A percentile compares a stretch with the other conserved stretches of the same genome.
phyloP scores from a whole-genome alignment of 371 early-diverging fungal species.

The Sporodiniella umbellata region DNA sequence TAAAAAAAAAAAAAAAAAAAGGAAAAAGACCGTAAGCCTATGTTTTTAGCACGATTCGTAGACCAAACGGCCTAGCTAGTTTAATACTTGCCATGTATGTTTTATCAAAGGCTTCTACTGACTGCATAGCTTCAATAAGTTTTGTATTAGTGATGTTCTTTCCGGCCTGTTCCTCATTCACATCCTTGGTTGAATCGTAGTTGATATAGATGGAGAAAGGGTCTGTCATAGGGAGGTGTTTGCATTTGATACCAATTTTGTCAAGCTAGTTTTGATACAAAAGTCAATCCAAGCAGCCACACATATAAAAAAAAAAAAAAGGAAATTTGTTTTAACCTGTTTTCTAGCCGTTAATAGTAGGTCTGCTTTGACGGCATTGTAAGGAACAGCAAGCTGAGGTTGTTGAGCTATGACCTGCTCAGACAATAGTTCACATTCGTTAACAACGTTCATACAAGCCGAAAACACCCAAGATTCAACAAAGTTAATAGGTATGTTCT shows the following conservation, averaged over 20 bases:
- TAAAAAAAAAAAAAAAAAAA: neutral
- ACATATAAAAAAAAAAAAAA: neutral
- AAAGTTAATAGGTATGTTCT: slow-evolving; percentile 55
- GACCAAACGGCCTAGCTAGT: no score
- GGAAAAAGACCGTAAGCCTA: no score
- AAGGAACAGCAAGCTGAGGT: slow-evolving; percentile 42
- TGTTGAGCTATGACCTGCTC: slow-evolving; percentile 41
- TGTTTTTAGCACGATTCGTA: no score
- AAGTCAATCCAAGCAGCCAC: no score
- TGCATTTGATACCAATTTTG: slow-evolving; percentile 63
- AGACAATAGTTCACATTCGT: slow-evolving; percentile 72
- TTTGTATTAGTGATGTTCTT: slow-evolving; percentile 63
- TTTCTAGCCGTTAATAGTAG: slow-evolving; percentile 71
- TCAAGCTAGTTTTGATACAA: slow-evolving; percentile 53
- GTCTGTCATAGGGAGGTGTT: slow-evolving; percentile 47
- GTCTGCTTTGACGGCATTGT: slow-evolving; percentile 76
- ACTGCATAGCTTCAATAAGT: slow-evolving; percentile 58
- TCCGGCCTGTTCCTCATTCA: slow-evolving; percentile 12
- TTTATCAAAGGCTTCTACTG: slow-evolving; percentile 67
- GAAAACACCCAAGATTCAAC: slow-evolving; percentile 80
- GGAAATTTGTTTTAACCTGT: slow-evolving; percentile 52
- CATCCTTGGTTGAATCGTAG: slow-evolving; percentile 2
- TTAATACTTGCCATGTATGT: slow-evolving; percentile 80
- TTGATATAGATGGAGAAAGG: slow-evolving; percentile 59
- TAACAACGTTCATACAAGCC: slow-evolving; percentile 71